phyloP scores from a whole-genome alignment of 164 flowering plant genomes.

The Buxus sempervirens region DNA sequence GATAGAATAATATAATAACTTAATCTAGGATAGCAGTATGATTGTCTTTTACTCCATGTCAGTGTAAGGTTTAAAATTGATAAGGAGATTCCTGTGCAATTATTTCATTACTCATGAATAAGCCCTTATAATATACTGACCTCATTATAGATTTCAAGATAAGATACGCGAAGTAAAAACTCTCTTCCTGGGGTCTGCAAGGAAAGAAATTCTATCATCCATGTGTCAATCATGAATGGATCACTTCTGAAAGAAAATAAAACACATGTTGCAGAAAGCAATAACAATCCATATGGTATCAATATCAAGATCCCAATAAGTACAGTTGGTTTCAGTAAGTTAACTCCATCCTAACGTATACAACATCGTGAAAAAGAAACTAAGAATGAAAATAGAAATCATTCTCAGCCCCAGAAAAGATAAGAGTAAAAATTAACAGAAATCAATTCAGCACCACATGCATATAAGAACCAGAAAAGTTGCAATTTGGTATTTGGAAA shows the following conservation, averaged over 20 bases:
- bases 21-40: background rate
- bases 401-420: background rate
- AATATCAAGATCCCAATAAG: background rate
- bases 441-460: background rate
- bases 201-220: conserved; percentile 9
- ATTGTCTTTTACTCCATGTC: background rate
- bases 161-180: conserved; percentile 93
- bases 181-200: conserved; percentile 96
- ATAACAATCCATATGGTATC: background rate
- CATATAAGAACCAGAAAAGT: no score
- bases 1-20: background rate
- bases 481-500: background rate
- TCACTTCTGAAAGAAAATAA: background rate
- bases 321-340: background rate
- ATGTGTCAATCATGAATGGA: background rate
- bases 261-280: background rate
- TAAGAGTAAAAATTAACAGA: background rate
- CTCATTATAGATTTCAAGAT: conserved; percentile 98
- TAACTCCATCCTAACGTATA: background rate
- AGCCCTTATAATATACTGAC: conserved; percentile 33
- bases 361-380: background rate
- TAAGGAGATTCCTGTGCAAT: background rate
- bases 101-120: background rate
- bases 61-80: background rate
- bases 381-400: background rate